Evolutionary conservation across 2,329 filamentous ascomycete genomes (phyloP), one percentile per base, ranked within the genome.

Genomic region (Fusarium sacchari): DNA sequence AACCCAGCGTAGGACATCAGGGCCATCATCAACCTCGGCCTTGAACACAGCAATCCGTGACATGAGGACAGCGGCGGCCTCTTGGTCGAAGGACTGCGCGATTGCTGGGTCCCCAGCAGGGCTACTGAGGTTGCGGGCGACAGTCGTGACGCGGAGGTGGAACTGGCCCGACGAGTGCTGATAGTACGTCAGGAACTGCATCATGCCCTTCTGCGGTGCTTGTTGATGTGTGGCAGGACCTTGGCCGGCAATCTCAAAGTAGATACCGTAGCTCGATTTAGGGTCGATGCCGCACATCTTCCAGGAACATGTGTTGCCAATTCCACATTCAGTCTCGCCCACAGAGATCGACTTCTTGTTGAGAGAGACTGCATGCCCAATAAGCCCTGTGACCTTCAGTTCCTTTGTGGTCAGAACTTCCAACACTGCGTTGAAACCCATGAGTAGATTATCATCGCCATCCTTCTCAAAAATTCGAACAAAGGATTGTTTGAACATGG

Each of bases 281-380:
- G 96, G 96, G 78, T 98, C 95, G 76, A 99, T 98, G 76, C 95
- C 95, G 79, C 96, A 98, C 96, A 99, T 98, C 85, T 99, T 99
- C 96, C 96, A 99, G 7, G 95, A 96, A 83, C 96, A 98, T 2
- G 96, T 99, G 81, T 98, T 98, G 74, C 96, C 96, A 77, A 99
- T 98, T 79, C 96, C 96, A 78, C 96, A 98, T 82, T 99, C 96
- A 0, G 96, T 98, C 85, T 99, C 96, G 60, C 96, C 96, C 18
- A 99, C 96, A 4, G 95, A 97, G 14, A 93, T 93, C 1, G 96
- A 98, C 81, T 99, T 99, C 85, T 98, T 99, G 87, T 98, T 98
- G 77, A 98, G 87, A 6, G 96, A 98, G 52, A 99, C 92, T 1
- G 96, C 96, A 82, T 99, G 96, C 15, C 96, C 96, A 78, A 99